phyloP scores from a whole-genome alignment of 768 basidiomycete genomes.

The Tylopilus felleus region DNA sequence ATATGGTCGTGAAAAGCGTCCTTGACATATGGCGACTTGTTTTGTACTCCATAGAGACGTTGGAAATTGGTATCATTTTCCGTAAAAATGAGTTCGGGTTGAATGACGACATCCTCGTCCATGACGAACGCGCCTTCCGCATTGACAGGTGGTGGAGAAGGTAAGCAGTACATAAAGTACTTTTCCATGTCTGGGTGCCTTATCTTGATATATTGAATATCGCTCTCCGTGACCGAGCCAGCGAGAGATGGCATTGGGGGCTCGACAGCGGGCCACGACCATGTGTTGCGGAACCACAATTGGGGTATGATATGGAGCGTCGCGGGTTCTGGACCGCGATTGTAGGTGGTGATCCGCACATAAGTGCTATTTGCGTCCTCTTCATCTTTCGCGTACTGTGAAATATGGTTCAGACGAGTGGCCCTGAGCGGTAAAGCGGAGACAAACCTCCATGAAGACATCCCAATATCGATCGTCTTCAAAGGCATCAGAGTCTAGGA shows the following conservation, averaged over 20 bases:
- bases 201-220: slow-evolving; percentile 61
- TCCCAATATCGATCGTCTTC: slow-evolving; percentile 98
- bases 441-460: slow-evolving; percentile 88
- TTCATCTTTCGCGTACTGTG: slow-evolving; percentile 95
- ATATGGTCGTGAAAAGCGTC: slow-evolving; percentile 99
- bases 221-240: slow-evolving; percentile 46
- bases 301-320: slow-evolving; percentile 94
- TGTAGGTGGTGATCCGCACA: slow-evolving; percentile 93
- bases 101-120: slow-evolving; percentile 56
- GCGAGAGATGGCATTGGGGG: slow-evolving; percentile 62
- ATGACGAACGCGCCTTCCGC: slow-evolving; percentile 60
- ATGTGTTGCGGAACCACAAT: slow-evolving; percentile 96
- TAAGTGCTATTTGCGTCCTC: slow-evolving; percentile 85
- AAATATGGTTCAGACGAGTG: slow-evolving; percentile 2
- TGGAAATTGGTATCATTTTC: slow-evolving; percentile 97
- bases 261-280: slow-evolving; percentile 85
- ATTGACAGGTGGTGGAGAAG: slow-evolving; percentile 87
- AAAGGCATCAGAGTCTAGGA: slow-evolving; percentile 88
- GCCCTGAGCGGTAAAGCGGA: slow-evolving; percentile 1
- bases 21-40: slow-evolving; percentile 82
- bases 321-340: slow-evolving; percentile 93
- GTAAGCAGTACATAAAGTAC: slow-evolving; percentile 82
- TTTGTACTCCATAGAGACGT: slow-evolving; percentile 86
- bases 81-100: slow-evolving; percentile 88
- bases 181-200: slow-evolving; percentile 73